Conservation (phyloP, 2,329 filamentous ascomycete species). For the Ciborinia camelliae region DNA sequence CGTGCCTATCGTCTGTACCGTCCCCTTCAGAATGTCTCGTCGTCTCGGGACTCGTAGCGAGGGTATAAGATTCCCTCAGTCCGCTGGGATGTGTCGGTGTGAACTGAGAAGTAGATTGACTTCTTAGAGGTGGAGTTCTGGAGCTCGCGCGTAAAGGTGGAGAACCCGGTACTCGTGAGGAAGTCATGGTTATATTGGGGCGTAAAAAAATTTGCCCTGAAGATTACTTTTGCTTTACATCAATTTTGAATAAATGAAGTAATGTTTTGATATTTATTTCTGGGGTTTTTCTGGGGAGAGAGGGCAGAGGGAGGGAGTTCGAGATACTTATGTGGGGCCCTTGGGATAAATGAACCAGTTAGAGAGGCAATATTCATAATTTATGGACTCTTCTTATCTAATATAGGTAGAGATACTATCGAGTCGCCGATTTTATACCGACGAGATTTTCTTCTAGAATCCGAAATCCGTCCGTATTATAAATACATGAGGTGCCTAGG, state of each 20-base stretch:
- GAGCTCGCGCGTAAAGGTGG: conserved; percentile 8
- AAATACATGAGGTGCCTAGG: too few species aligned
- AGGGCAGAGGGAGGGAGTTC: neutral
- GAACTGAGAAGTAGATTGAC: conserved; percentile 15
- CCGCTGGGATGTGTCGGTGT: conserved; percentile 32
- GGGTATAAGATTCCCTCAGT: conserved; percentile 34
- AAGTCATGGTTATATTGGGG: conserved; percentile 12
- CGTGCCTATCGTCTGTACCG: conserved; percentile 23
- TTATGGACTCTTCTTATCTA: neutral
- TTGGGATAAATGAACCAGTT: neutral
- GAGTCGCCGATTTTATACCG: conserved; percentile 3
- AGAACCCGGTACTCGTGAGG: conserved; percentile 10
- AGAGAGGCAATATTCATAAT: neutral
- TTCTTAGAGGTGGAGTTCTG: conserved; percentile 13
- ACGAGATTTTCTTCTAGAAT: conserved; percentile 15
- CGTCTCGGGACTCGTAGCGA: conserved; percentile 26
- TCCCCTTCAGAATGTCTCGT: conserved; percentile 19
- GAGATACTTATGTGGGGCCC: conserved; percentile 1
- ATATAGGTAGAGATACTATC: neutral
- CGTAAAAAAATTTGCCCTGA: neutral
- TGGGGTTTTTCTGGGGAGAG: neutral
- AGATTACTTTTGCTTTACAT: conserved; percentile 9
- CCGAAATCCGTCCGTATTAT: neutral
- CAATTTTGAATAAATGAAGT: neutral
- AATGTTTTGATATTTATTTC: neutral